Conservation (phyloP, 768 basidiomycete species). For the Collybia sordida region DNA sequence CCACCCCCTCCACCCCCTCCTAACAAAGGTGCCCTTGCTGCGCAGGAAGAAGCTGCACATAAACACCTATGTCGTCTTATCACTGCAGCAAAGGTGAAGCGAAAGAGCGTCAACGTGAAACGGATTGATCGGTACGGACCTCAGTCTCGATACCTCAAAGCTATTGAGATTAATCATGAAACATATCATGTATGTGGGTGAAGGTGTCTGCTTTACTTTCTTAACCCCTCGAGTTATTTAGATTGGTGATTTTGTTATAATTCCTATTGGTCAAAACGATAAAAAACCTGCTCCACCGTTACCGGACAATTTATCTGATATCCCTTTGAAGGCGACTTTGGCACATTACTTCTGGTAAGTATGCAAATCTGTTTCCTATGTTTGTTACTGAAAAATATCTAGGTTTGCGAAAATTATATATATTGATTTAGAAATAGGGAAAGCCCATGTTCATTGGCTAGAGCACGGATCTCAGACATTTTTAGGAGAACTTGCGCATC, state of each 20-base stretch:
- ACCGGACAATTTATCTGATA: constrained; percentile 29
- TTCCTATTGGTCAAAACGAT: constrained; percentile 37
- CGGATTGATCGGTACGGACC: constrained; percentile 28
- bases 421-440: constrained; percentile 40
- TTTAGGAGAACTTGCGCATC: constrained; percentile 56
- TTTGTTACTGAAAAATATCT: neutral
- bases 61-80: constrained; percentile 26
- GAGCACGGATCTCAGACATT: constrained; percentile 65
- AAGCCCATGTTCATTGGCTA: constrained; percentile 69
- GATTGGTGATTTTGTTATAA: constrained; percentile 64
- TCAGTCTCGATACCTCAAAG: constrained; percentile 35
- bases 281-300: constrained; percentile 28
- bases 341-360: constrained; percentile 66
- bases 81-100: constrained; percentile 18
- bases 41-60: constrained; percentile 21
- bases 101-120: constrained; percentile 26
- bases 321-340: constrained; percentile 39
- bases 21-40: constrained; percentile 25
- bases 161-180: constrained; percentile 41
- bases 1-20: constrained; percentile 29
- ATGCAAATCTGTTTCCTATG: neutral
- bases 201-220: neutral
- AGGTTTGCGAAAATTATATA: constrained; percentile 73
- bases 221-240: constrained; percentile 20
- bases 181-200: constrained; percentile 39